These are phyloP conservation scores for Aspergillus mulundensis DNA, from an alignment of 495 filamentous ascomycete species.

Conservation along the genomic window DNA sequence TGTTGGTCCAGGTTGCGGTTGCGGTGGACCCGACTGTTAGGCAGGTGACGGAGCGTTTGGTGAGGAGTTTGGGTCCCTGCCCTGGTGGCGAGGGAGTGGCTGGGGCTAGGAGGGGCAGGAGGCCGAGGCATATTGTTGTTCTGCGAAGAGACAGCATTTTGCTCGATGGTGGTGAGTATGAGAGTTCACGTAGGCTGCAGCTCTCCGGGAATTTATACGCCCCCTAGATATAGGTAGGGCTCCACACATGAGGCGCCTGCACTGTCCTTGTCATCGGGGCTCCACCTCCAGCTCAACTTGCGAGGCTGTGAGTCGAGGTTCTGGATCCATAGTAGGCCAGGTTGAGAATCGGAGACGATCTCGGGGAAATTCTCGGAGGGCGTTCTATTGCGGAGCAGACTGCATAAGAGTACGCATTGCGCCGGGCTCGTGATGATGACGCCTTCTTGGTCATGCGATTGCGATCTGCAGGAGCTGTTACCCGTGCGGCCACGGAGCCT, in stretches of 20 bases:
- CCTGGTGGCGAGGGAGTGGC: neutral
- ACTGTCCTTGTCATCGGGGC: too few species aligned
- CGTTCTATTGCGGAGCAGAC: neutral
- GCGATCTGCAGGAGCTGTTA: neutral
- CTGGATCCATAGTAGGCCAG: too few species aligned
- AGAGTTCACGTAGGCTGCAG: too few species aligned
- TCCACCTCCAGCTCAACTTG: too few species aligned
- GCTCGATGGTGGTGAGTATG: too few species aligned
- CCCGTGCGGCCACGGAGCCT: neutral
- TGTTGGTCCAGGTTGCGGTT: constrained; percentile 16
- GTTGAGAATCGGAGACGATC: neutral
- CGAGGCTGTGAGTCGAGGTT: too few species aligned
- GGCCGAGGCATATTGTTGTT: neutral
- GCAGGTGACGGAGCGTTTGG: constrained; percentile 14
- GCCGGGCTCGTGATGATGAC: neutral
- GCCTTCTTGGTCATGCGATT: neutral
- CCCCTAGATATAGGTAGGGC: too few species aligned
- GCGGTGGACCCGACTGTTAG: constrained; percentile 11
- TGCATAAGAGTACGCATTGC: neutral
- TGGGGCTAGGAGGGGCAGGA: neutral
- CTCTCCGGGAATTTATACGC: too few species aligned
- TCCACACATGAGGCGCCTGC: too few species aligned
- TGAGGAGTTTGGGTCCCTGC: neutral
- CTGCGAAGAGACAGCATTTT: too few species aligned
- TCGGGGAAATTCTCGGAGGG: neutral